Evolutionary conservation across 257 asterid species (phyloP).

Genomic region (Nicotiana noctiflora): DNA sequence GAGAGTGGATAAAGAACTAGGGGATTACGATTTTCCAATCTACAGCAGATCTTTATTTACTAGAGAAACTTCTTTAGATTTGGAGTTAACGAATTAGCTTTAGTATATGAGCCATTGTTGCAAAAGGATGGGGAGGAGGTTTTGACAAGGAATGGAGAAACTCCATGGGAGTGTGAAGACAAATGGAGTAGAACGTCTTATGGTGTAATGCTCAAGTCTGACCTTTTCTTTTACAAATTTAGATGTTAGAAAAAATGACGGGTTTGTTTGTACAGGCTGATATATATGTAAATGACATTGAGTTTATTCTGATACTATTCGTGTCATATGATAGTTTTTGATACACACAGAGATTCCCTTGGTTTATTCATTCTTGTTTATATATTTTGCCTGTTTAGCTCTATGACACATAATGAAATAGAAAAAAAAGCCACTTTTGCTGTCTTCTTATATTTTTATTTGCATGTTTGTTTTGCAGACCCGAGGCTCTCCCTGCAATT

Average conservation of each 20-base stretch:
- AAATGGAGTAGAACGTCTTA: background rate
- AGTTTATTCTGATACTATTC: background rate
- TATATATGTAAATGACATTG: background rate
- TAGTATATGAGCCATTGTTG: background rate
- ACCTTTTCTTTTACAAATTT: background rate
- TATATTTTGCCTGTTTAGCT: background rate
- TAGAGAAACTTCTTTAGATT: background rate
- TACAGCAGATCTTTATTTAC: background rate
- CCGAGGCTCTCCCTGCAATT: constrained; percentile 49
- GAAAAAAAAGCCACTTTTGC: background rate
- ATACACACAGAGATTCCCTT: background rate
- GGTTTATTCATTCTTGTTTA: background rate
- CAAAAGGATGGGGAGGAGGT: background rate
- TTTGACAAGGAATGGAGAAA: background rate
- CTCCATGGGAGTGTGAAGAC: background rate
- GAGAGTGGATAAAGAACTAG: background rate
- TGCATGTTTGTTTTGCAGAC: constrained; percentile 31
- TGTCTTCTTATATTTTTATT: background rate
- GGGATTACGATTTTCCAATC: background rate
- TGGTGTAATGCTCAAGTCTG: background rate
- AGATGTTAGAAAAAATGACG: background rate
- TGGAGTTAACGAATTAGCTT: background rate
- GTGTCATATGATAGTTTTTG: background rate
- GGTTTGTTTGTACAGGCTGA: background rate
- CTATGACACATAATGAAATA: background rate